Base-by-base conservation (phyloP, 805 yeast species). In the Debaryomyces castellii region DNA sequence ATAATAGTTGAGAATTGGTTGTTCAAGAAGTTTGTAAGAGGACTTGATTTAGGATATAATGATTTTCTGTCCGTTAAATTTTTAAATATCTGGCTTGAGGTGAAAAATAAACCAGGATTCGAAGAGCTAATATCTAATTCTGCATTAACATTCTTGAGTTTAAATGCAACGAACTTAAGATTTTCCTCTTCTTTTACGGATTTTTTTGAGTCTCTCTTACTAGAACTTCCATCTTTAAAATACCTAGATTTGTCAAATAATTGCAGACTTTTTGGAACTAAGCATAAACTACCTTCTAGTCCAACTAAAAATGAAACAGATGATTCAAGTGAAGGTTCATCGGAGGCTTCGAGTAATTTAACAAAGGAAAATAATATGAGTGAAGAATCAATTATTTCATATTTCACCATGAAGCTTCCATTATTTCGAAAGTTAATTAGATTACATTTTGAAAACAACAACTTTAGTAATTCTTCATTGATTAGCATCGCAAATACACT, bases 11-110 rank as follows among this genome's bases (percentile, higher is more conserved):
- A 80, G 5, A 64, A 78, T 39, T 89, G 92, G 90, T 62, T 86
- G 45, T 41, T 62, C 54, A 49, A 63, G 64, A 62, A 57, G 67
- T 54, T 67, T 22, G 76, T 83, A 4, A 60, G 81, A 51, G 97
- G 97, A 3, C 63, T 91, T 5, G 97, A 90, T 69, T 56, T 91
- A 17, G 95, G 96, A 3, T 91, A 85, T 58, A 91, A 91, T 60
- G 91, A 88, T 59, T 65, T 86, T 46, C 73, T 74, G 61, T 55
- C 66, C 4, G 33, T 55, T 1, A 57, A 59, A 3, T 62, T 61
- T 47, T 47, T 76, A 42, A 62, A 59, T 24, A 71, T 74, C 9
- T 58, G 78, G 20, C 57, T 71, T 35, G 75, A 73, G 1, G 62
- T 59, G 20, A 48, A 48, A 32, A 57, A 51, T 22, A 43, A 45